Percentiles rank a stretch among this genome's conserved stretches.
phyloP scores from a whole-genome alignment of 2,329 filamentous ascomycete genomes.

The Dothidotthia symphoricarpi region DNA sequence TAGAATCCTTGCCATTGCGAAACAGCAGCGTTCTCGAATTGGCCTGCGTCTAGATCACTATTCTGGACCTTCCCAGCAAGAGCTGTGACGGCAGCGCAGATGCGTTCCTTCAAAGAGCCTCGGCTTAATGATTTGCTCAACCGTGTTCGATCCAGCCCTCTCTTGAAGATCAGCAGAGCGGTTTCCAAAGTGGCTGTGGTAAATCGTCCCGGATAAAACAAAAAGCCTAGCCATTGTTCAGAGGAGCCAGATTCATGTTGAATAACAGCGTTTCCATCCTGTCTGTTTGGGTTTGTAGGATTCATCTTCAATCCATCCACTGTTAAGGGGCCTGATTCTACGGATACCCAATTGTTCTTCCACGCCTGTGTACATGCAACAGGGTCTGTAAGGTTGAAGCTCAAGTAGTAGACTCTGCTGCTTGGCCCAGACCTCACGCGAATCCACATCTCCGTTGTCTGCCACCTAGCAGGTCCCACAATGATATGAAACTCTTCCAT shows the following conservation, averaged over 20 bases:
- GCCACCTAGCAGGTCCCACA: constrained; percentile 40
- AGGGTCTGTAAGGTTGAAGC: constrained; percentile 65
- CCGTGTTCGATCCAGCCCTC: constrained; percentile 49
- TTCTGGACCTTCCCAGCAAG: constrained; percentile 65
- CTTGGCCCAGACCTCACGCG: constrained; percentile 56
- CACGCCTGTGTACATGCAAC: constrained; percentile 67
- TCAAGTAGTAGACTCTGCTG: constrained; percentile 67
- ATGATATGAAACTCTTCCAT: constrained; percentile 49
- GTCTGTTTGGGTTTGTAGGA: constrained; percentile 41
- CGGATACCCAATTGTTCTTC: constrained; percentile 53
- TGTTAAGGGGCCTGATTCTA: constrained; percentile 45
- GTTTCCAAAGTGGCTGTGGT: constrained; percentile 77
- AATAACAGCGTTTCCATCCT: constrained; percentile 49
- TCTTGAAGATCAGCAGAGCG: constrained; percentile 77
- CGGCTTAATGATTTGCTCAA: constrained; percentile 29
- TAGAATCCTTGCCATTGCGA: constrained; percentile 89
- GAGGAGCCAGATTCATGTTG: not conserved
- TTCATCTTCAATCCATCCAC: constrained; percentile 42
- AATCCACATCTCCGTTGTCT: constrained; percentile 48
- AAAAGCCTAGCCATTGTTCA: constrained; percentile 82
- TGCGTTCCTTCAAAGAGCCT: constrained; percentile 68
- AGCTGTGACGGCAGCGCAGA: constrained; percentile 69
- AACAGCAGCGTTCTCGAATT: constrained; percentile 71
- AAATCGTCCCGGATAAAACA: constrained; percentile 82
- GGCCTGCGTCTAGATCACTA: constrained; percentile 69